Evolutionary conservation across 768 basidiomycete species (phyloP).

Genomic region (Mycena amicta): DNA sequence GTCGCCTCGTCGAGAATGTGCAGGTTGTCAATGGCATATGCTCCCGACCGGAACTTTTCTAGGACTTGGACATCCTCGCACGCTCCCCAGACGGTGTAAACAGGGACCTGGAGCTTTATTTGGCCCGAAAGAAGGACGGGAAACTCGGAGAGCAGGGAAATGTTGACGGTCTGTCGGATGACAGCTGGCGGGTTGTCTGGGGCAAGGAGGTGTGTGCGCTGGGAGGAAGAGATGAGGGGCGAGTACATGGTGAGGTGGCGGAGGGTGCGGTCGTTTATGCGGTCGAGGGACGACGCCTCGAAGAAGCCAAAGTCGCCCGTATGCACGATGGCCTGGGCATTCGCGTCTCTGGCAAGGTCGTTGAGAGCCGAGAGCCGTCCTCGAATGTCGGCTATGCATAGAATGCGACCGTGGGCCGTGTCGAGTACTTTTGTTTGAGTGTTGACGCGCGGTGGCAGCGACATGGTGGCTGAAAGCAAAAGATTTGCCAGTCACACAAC

Average conservation of each 20-base stretch:
- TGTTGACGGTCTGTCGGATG: conserved; percentile 75
- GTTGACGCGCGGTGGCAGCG: conserved; percentile 46
- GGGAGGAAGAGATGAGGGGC: conserved; percentile 83
- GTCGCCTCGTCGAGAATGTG: conserved; percentile 94
- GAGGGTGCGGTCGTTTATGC: conserved; percentile 94
- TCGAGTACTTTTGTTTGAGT: conserved; percentile 82
- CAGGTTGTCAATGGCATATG: conserved; percentile 86
- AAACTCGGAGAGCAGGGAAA: conserved; percentile 89
- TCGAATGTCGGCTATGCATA: conserved; percentile 94
- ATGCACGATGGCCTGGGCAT: conserved; percentile 92
- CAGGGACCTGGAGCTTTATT: conserved; percentile 88
- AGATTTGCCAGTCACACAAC: not conserved
- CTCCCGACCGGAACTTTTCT: conserved; percentile 87
- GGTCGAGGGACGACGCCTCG: conserved; percentile 77
- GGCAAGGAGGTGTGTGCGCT: conserved; percentile 76
- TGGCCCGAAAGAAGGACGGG: conserved; percentile 88
- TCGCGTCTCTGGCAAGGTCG: conserved; percentile 83
- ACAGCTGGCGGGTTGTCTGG: conserved; percentile 66
- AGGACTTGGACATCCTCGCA: conserved; percentile 94
- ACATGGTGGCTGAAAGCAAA: conserved; percentile 38
- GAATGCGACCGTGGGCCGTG: conserved; percentile 79
- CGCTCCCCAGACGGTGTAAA: conserved; percentile 96
- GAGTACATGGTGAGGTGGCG: conserved; percentile 97
- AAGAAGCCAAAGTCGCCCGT: conserved; percentile 99
- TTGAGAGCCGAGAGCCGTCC: conserved; percentile 89